These are phyloP conservation scores for Lyophyllum decastes DNA, from an alignment of 768 basidiomycete species.

Conservation along the genomic window DNA sequence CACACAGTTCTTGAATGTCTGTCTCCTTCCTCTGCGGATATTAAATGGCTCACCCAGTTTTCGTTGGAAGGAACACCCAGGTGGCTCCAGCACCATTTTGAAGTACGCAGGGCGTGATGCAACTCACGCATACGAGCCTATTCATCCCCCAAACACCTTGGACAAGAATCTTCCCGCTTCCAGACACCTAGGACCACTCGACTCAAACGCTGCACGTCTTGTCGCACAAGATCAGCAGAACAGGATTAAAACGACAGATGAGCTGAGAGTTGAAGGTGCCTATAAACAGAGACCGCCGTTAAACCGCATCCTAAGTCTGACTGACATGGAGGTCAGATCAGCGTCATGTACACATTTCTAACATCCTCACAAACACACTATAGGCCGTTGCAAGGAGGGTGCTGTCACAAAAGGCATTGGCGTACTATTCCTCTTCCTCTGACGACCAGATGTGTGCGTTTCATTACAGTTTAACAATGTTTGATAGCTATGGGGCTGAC, in stretches of 20 bases:
- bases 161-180: conserved; percentile 67
- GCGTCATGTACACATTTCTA: not conserved
- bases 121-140: conserved; percentile 73
- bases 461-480: not conserved
- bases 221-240: conserved; percentile 38
- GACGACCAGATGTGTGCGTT: conserved; percentile 81
- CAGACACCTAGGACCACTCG: conserved; percentile 73
- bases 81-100: conserved; percentile 80
- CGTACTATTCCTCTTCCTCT: conserved; percentile 85
- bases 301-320: conserved; percentile 67
- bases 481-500: conserved; percentile 15
- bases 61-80: conserved; percentile 67
- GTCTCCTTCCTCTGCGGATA: conserved; percentile 14
- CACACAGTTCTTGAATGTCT: conserved; percentile 71
- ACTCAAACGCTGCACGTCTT: conserved; percentile 40
- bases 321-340: conserved; percentile 75
- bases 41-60: not conserved
- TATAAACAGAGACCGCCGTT: conserved; percentile 64
- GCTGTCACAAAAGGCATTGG: conserved; percentile 72
- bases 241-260: conserved; percentile 64
- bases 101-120: conserved; percentile 87
- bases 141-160: conserved; percentile 84
- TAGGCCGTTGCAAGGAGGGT: conserved; percentile 73
- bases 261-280: conserved; percentile 65
- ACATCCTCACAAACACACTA: not conserved